Evolutionary conservation across 495 filamentous ascomycete genomes (phyloP), one percentile per base, ranked within the genome.

Genomic region (Bombardia bombarda): DNA sequence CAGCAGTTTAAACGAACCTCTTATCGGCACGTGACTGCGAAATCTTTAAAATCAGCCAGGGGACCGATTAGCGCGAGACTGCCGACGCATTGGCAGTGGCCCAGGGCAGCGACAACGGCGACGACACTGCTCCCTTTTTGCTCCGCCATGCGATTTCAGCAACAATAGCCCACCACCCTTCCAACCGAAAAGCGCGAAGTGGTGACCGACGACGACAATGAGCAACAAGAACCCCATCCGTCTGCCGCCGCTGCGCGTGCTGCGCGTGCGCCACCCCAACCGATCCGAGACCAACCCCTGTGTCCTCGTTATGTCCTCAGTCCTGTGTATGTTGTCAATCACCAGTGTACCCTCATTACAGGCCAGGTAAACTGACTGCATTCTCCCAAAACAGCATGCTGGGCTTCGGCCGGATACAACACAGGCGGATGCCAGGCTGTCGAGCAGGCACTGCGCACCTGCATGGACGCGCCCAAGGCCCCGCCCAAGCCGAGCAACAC

Each of bases 401-500:
- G 92, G 92, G 92, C 92, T 2, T 95, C 90, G 1, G 72, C 83
- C 10, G 89, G 89, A 43, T 82, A 86, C 56, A 78, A 63, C 44
- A 65, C 74, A 0, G 70, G 79, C 30, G 88, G 85, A 18, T 98
- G 92, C 55, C 75, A 73, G n/a, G 77, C 72, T 21, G 60, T 97
- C 36, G 92, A 96, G 61, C 72, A 85, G 53, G 77, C 83, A 51
- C 68, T 98, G 58, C 77, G 89, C 45, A 67, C 75, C n/a, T 98
- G 92, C 73, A 96, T 96, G 92, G 92, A 98, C 67, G 73, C 74
- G 50, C 80, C 81, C 74, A 81, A 72, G 72, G 67, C 82, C 26
- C 70, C 74, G 49, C 62, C 70, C n/a, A 66, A 74, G 54, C 75
- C 79, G 62, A 82, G 77, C 72, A 95, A 83, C 70, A 84, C 79